Base-by-base conservation (phyloP, 1,284 basidiomycete genomes). In the Apiotrichum porosum region DNA sequence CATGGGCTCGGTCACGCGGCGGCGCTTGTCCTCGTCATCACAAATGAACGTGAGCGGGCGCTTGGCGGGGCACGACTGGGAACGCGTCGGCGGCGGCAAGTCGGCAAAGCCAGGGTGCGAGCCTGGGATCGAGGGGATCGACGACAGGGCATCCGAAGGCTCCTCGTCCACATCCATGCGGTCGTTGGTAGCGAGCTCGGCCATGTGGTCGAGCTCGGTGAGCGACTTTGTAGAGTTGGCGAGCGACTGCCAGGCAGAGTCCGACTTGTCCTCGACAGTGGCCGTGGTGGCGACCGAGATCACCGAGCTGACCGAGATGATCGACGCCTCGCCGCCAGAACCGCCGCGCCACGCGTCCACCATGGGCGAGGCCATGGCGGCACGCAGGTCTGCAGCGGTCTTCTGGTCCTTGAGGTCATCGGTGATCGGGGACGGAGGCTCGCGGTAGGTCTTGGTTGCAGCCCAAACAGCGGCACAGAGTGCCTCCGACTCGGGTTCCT, bases 21-120 rank as follows among this genome's bases (percentile, higher is more conserved):
- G 54, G 24, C 67, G 49, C 47, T 68, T 63, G 42, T 71, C 66
- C 38, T 69, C 67, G 42, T 68, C 65, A 17, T 65, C 63, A n/a
- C 37, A 42, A 23, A 57, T 28, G 6, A 56, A 41, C 3, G 51
- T 48, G 8, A 52, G 46, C 1, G 51, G 55, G 13, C 69, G 51
- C 44, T 71, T 71, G 24, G 67, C 58, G 5, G 67, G 67, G 37
- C 67, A 69, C 17, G 65, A 69, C 35, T 60, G 58, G 3, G 66
- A 60, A 18, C 66, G 56, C 14, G 39, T 28, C 14, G 52, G 45
- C 9, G 49, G 42, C 19, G 35, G 24, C 10, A 48, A 28, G 28
- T 47, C 45, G 17, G n/a, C 28, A 12, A 42, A 19, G 3, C n/a
- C 41, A 6, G 51, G 51, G 22, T 52, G 51, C 18, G 46, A 48